Evolutionary conservation across 148 eudicot species (phyloP).

Genomic region (Rhododendron ovatum): DNA sequence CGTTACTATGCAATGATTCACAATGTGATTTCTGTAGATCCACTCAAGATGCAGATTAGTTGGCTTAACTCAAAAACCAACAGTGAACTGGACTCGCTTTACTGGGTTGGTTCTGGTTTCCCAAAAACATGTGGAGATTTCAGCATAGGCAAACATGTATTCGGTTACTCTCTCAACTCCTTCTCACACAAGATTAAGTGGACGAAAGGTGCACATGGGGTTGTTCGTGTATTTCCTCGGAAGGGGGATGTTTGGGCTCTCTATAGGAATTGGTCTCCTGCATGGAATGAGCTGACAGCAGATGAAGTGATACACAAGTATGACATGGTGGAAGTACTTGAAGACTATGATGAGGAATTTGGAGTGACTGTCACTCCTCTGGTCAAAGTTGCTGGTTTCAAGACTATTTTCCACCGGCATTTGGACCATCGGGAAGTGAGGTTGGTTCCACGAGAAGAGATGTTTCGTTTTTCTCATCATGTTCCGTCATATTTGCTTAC

Average conservation of each 20-base stretch:
- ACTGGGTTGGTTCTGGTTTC: slow-evolving; percentile 42
- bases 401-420: slow-evolving; percentile 61
- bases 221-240: slow-evolving; percentile 48
- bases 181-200: slow-evolving; percentile 70
- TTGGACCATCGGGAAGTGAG: slow-evolving; percentile 42
- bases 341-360: slow-evolving; percentile 43
- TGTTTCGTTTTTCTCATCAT: slow-evolving; percentile 62
- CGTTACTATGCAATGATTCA: slow-evolving; percentile 59
- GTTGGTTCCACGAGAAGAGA: slow-evolving; percentile 41
- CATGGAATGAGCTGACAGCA: slow-evolving; percentile 61
- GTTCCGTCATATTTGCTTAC: slow-evolving; percentile 50
- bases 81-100: slow-evolving; percentile 28
- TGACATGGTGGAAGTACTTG: slow-evolving; percentile 63
- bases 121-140: slow-evolving; percentile 64
- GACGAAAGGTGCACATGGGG: slow-evolving; percentile 42
- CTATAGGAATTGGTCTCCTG: slow-evolving; percentile 68
- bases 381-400: slow-evolving; percentile 79
- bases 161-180: slow-evolving; percentile 32
- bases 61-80: slow-evolving; percentile 58
- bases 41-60: slow-evolving; percentile 49
- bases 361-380: slow-evolving; percentile 55
- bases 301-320: slow-evolving; percentile 52
- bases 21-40: slow-evolving; percentile 42
- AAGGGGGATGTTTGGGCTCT: slow-evolving; percentile 74
- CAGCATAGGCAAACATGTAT: slow-evolving; percentile 42